These are phyloP conservation scores for Ganoderma boninense DNA, from an alignment of 1,284 basidiomycete species.

Conservation along the genomic window DNA sequence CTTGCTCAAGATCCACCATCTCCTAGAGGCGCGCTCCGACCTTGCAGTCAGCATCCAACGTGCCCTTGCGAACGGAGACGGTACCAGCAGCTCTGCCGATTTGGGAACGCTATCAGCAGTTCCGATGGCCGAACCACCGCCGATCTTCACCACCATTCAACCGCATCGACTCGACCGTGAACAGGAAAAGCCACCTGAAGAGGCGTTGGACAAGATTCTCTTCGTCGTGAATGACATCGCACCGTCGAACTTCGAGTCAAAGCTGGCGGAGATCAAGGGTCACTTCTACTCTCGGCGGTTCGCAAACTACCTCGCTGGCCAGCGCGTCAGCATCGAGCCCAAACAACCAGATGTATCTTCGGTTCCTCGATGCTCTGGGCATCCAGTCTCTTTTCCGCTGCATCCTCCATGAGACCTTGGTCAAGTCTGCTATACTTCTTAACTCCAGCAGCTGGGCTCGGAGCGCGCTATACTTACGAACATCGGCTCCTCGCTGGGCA, in stretches of 20 bases:
- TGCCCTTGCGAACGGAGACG: slow-evolving; percentile 65
- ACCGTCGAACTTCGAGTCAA: slow-evolving; percentile 91
- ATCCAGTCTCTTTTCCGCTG: slow-evolving; percentile 73
- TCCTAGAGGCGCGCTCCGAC: slow-evolving; percentile 89
- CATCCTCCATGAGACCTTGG: slow-evolving; percentile 92
- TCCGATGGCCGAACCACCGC: slow-evolving; percentile 52
- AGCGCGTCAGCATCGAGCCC: slow-evolving; percentile 95
- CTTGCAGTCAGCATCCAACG: slow-evolving; percentile 80
- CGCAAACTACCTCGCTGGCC: slow-evolving; percentile 96
- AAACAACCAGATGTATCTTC: slow-evolving; percentile 97
- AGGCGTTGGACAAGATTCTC: slow-evolving; percentile 91
- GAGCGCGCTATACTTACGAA: slow-evolving; percentile 94
- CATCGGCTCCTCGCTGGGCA: slow-evolving; percentile 94
- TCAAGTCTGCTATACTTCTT: slow-evolving; percentile 86
- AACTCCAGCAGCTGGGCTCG: slow-evolving; percentile 88
- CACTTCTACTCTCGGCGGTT: slow-evolving; percentile 95
- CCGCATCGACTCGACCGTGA: slow-evolving; percentile 70
- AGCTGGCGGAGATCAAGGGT: slow-evolving; percentile 84
- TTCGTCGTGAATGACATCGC: slow-evolving; percentile 99
- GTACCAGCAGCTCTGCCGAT: slow-evolving; percentile 47
- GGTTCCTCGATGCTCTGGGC: slow-evolving; percentile 88
- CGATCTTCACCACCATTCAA: slow-evolving; percentile 78
- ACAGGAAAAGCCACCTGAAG: slow-evolving; percentile 83
- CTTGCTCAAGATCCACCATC: slow-evolving; percentile 86
- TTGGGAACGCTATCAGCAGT: slow-evolving; percentile 46